Conservation (phyloP, 2,329 filamentous ascomycete genomes). For the Ophiocordyceps camponoti-floridani region DNA sequence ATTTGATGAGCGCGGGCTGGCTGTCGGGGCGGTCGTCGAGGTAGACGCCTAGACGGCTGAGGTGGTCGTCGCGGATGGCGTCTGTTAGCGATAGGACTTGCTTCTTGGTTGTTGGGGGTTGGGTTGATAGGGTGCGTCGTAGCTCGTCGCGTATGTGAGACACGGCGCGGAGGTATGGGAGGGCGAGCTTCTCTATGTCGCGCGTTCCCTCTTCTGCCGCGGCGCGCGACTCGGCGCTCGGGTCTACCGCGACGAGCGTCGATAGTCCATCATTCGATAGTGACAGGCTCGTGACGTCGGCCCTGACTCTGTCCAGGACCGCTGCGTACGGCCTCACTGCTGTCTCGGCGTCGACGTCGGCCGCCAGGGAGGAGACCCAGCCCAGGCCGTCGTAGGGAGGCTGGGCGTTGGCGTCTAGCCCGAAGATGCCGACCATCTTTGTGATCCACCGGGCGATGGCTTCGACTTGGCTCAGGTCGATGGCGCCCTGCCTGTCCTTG, state of each 20-base stretch:
- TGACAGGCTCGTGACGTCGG: slow-evolving; percentile 26
- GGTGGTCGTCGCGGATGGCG: slow-evolving; percentile 58
- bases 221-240: slow-evolving; percentile 26
- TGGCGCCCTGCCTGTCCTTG: slow-evolving; percentile 22
- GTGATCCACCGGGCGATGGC: slow-evolving; percentile 63
- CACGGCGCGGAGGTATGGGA: slow-evolving; percentile 36
- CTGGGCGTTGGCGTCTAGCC: slow-evolving; percentile 48
- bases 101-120: slow-evolving; percentile 38
- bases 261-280: slow-evolving; percentile 28
- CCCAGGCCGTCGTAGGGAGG: slow-evolving; percentile 37
- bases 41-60: slow-evolving; percentile 72
- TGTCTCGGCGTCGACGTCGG: slow-evolving; percentile 23
- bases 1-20: slow-evolving; percentile 55
- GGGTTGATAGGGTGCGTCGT: slow-evolving; percentile 30
- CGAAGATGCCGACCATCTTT: slow-evolving; percentile 67
- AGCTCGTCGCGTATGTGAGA: slow-evolving; percentile 45
- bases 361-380: slow-evolving; percentile 27
- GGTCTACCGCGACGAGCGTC: slow-evolving; percentile 22
- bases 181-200: slow-evolving; percentile 32
- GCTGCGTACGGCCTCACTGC: slow-evolving; percentile 28
- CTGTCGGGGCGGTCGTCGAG: slow-evolving; percentile 62
- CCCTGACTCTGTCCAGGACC: slow-evolving; percentile 25
- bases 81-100: slow-evolving; percentile 64
- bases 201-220: slow-evolving; percentile 25
- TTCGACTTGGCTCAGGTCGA: slow-evolving; percentile 29